Evolutionary conservation across 768 basidiomycete genomes (phyloP).

Genomic region (Chlorophyllum brunneum): DNA sequence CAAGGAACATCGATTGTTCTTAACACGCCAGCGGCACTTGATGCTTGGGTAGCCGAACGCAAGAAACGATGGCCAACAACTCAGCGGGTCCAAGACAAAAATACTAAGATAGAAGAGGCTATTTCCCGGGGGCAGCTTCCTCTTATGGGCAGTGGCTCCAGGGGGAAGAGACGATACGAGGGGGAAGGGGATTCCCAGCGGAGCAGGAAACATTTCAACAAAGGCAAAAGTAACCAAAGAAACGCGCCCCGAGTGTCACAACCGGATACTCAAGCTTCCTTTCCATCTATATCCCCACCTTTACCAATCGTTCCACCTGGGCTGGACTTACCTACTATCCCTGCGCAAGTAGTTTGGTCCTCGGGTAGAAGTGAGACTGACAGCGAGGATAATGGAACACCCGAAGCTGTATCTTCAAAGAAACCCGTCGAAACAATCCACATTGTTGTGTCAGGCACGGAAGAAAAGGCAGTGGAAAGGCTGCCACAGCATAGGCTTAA

Average conservation of each 20-base stretch:
- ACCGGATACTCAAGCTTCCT: too few species aligned
- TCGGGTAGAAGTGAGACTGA: too few species aligned
- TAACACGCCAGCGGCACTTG: constrained; percentile 78
- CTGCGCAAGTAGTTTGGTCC: too few species aligned
- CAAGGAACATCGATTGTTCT: constrained; percentile 76
- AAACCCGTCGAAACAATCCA: not conserved
- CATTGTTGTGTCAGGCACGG: not conserved
- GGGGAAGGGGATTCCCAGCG: constrained; percentile 20
- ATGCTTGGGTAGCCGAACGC: constrained; percentile 85
- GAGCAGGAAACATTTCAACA: not conserved
- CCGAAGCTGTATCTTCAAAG: constrained; percentile 61
- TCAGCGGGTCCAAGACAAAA: constrained; percentile 72
- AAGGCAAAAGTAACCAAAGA: not conserved
- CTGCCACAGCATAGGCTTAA: constrained; percentile 10
- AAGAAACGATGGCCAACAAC: constrained; percentile 82
- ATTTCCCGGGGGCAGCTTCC: constrained; percentile 73
- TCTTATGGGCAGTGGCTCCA: constrained; percentile 38
- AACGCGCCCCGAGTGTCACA: not conserved
- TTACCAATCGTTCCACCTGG: not conserved
- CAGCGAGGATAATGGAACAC: constrained; percentile 37
- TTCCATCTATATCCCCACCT: not conserved
- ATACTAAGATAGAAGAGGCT: constrained; percentile 74
- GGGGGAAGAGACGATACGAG: constrained; percentile 34
- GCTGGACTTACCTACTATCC: too few species aligned
- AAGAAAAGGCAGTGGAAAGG: not conserved